Conservation (phyloP, 441 rosid species). For the Manihot esculenta region DNA sequence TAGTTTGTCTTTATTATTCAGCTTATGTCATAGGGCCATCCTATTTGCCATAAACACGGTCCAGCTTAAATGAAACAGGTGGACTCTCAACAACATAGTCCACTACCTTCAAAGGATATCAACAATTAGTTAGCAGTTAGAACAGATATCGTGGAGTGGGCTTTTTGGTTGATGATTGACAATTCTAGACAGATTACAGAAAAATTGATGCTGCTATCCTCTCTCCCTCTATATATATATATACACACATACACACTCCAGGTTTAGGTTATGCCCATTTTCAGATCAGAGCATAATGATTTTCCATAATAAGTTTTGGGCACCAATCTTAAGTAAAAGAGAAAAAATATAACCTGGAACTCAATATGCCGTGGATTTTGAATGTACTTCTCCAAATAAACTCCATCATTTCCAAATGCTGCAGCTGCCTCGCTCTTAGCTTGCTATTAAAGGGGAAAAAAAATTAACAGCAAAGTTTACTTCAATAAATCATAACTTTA, state of each 20-base stretch:
- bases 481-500: not conserved
- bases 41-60: not conserved
- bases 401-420: constrained; percentile 98
- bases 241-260: not conserved
- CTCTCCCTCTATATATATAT: no score
- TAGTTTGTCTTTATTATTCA: not conserved
- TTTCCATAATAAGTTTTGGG: not conserved
- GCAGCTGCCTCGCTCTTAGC: constrained; percentile 99
- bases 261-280: not conserved
- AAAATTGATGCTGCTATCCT: not conserved
- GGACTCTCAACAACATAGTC: not conserved
- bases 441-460: constrained; percentile 52
- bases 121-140: not conserved
- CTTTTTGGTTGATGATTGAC: not conserved
- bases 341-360: constrained; percentile 62
- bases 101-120: not conserved
- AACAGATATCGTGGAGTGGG: not conserved
- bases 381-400: constrained; percentile 85
- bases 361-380: constrained; percentile 96
- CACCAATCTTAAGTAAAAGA: not conserved
- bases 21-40: not conserved
- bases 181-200: not conserved
- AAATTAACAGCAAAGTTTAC: constrained; percentile 19
- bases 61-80: not conserved
- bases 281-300: not conserved